Percentiles rank a stretch among this genome's conserved stretches.
Evolutionary conservation across 306 rosid species (phyloP).

Genomic region (Castanospermum australe): DNA sequence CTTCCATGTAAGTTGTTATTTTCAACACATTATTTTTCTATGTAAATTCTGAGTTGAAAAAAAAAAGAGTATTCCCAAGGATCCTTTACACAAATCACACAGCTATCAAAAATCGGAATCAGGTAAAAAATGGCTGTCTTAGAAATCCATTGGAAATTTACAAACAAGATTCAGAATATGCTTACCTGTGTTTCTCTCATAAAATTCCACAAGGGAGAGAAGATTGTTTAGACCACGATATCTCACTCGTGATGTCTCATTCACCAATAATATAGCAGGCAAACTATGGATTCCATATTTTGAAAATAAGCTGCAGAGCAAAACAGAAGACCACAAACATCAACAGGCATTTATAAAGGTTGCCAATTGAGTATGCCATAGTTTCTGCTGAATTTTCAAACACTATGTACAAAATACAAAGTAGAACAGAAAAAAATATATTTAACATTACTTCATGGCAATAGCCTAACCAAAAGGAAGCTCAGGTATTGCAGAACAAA

Average conservation of each 20-base stretch:
- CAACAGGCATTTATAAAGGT: background rate
- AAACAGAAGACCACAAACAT: background rate
- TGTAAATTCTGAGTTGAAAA: too few species aligned
- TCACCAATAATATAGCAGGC: slow-evolving; percentile 74
- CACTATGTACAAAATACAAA: background rate
- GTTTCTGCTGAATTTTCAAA: background rate
- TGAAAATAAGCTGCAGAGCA: slow-evolving; percentile 64
- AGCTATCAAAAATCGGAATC: background rate
- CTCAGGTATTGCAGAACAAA: slow-evolving; percentile 1
- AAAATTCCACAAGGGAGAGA: slow-evolving; percentile 51
- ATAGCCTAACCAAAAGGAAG: slow-evolving; percentile 12
- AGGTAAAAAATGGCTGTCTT: background rate
- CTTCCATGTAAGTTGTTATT: background rate
- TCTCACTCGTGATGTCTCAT: slow-evolving; percentile 55
- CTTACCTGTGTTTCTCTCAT: slow-evolving; percentile 61
- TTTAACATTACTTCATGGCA: background rate
- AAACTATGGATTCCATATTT: slow-evolving; percentile 71
- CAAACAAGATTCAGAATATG: slow-evolving; percentile 13
- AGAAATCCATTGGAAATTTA: background rate
- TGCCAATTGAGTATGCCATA: background rate
- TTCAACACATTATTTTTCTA: background rate
- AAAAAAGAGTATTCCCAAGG: too few species aligned
- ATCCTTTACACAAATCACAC: background rate
- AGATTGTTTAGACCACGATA: slow-evolving; percentile 65
- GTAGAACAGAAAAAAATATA: background rate